Conservation (phyloP, 306 rosid genomes). For the Boehmeria nivea region DNA sequence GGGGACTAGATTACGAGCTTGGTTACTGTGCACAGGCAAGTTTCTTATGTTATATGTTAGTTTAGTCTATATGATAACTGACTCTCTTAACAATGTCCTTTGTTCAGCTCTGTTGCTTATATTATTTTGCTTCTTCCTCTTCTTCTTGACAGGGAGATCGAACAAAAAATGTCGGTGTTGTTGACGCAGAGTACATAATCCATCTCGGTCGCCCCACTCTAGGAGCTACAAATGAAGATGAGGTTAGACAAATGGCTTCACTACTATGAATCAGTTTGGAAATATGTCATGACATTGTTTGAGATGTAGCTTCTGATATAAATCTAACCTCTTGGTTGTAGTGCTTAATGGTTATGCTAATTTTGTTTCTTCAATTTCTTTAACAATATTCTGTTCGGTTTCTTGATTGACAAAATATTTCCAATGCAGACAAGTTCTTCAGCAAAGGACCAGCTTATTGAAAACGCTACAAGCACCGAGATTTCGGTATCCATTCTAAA, state of each 20-base stretch:
- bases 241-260: constrained; percentile 26
- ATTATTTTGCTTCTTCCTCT: neutral
- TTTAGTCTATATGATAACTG: neutral
- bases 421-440: constrained; percentile 10
- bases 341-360: too few relatives aligned
- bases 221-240: constrained; percentile 50
- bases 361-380: too few relatives aligned
- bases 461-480: too few relatives aligned
- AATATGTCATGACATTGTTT: neutral
- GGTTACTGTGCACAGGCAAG: constrained; percentile 97
- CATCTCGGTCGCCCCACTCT: constrained; percentile 85
- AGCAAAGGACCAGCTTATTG: neutral
- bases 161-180: constrained; percentile 75
- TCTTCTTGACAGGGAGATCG: constrained; percentile 61
- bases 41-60: constrained; percentile 2
- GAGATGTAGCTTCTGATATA: too few relatives aligned
- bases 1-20: constrained; percentile 92
- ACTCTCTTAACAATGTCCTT: constrained; percentile 7
- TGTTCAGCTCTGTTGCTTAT: neutral
- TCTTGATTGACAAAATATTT: neutral
- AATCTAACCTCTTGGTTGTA: too few relatives aligned
- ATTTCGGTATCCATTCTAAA: too few relatives aligned
- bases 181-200: constrained; percentile 80
- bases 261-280: neutral
- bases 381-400: neutral